Base-by-base conservation (phyloP, 2,329 filamentous ascomycete genomes). In the Sporothrix variecibatus region DNA sequence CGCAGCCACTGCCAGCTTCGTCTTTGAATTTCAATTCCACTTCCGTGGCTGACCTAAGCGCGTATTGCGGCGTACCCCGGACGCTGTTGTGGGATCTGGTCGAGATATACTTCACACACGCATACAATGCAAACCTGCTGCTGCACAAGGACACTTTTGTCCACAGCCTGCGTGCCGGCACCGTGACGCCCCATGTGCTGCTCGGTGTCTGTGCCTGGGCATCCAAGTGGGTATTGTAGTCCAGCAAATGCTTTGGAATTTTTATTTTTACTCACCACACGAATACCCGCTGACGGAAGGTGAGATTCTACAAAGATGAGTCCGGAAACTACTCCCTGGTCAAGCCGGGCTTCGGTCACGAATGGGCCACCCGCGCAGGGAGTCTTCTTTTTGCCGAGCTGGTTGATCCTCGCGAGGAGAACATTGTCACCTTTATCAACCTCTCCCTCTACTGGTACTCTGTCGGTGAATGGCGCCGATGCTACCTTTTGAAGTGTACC, bases 371-470 rank as follows among this genome's bases (percentile, higher is more conserved):
- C 26, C 56, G 56, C 26, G 56, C 56, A 26, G 56, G 56, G 11
- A 34, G 56, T 60, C 56, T 60, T 60, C 26, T 60, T 20, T 60
- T 60, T 60, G 56, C 56, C 56, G 56, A 60, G 20, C 56, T 60
- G 56, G 28, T 60, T 31, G 56, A 60, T 28, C 56, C 56, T 31
- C 1, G 56, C 8, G 56, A 60, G 26, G 56, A 60, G 56, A 60
- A 60, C 56, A 60, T 60, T 60, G 56, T 60, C 56, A 60, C 56
- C 5, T 60, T 60, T 60, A 60, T 60, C 56, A 60, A 60, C 28
- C 56, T 60, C 26, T 60, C 56, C 26, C 56, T 60, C 56, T 60
- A 60, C 56, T 60, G 56, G 56, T 60, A 60, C 56, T 60, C 56
- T 31, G 56, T 60, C 56, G 56, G 56, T 28, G 56, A 60, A 34